Base-by-base conservation (phyloP, 345 rosid genomes). In the Melastoma malabathricum region DNA sequence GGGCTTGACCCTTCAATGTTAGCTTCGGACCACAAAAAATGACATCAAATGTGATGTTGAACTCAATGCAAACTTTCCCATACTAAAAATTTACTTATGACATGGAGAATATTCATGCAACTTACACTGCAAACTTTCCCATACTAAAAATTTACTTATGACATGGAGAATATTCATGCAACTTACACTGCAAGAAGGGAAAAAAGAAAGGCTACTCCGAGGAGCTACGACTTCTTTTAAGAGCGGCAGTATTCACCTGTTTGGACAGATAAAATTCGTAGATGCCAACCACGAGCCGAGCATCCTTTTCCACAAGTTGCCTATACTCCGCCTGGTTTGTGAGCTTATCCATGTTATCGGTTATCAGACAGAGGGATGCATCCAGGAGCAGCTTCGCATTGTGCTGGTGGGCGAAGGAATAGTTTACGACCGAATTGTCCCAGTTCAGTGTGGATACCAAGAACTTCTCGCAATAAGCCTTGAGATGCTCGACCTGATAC, bases 341-440 rank as follows among this genome's bases (percentile, higher is more conserved):
- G 62, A 90, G 75, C 64, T 78, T 90, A 31, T 80, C 96, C 92
- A 90, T 90, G 69, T 83, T 78, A 38, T 78, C 84, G 0, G 61
- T 80, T 59, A 90, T 86, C 59, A 78, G 52, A 0, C 80, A 72
- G 64, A 90, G 56, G 0, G 98, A 68, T 10, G 84, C 67, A 56
- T 86, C 89, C 18, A 72, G 73, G 67, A 89, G 47, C 38, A 69
- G 79, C 52, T 80, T 79, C 0, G 97, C 88, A 7, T 74, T 69
- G 64, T 89, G 86, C 80, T 80, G 96, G 66, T 80, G 89, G 4
- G 96, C 96, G 61, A 86, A 86, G 38, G 85, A 83, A 55, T 81
- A 86, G 59, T 67, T 78, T 78, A 84, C 60, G 29, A 90, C 68
- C 6, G 83, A 80, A 45, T 80, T 90, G 56, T 90, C 84, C 81